A percentile compares a stretch with the other conserved stretches of the same genome.
Evolutionary conservation across 2,329 filamentous ascomycete genomes (phyloP).

Genomic region (Chrysoporthe austroafricana): DNA sequence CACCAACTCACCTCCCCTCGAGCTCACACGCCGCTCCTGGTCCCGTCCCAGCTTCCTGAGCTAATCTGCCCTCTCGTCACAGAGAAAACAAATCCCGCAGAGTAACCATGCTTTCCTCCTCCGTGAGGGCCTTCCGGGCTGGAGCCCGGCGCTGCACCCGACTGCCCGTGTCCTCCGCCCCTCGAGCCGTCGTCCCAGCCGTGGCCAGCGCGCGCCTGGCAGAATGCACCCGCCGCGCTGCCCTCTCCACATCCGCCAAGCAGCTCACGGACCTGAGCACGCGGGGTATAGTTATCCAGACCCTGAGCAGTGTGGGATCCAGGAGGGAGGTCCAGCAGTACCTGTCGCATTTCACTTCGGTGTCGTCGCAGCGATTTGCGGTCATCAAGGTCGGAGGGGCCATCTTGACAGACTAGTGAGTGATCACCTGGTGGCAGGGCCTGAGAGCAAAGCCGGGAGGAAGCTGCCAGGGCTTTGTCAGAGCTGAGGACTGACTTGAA

Average conservation of each 20-base stretch:
- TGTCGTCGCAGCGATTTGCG: conserved; percentile 95
- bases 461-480: background rate
- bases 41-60: background rate
- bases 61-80: background rate
- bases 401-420: conserved; percentile 82
- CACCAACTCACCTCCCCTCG: background rate
- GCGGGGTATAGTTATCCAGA: conserved; percentile 81
- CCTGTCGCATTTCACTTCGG: conserved; percentile 94
- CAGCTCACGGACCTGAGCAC: conserved; percentile 60
- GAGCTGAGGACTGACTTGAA: conserved; percentile 11
- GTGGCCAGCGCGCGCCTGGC: conserved; percentile 30
- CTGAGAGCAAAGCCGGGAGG: background rate
- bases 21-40: background rate
- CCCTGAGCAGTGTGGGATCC: conserved; percentile 93
- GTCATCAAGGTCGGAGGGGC: conserved; percentile 98
- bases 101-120: conserved; percentile 47
- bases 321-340: conserved; percentile 98
- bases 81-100: conserved; percentile 4
- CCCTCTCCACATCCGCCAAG: conserved; percentile 39
- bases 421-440: background rate
- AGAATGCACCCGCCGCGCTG: conserved; percentile 34
- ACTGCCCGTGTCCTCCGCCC: conserved; percentile 28
- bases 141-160: conserved; percentile 47
- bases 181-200: conserved; percentile 15
- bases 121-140: conserved; percentile 46